phyloP scores from a whole-genome alignment of 371 early-diverging fungal genomes.

The Syncephalastrum racemosum region DNA sequence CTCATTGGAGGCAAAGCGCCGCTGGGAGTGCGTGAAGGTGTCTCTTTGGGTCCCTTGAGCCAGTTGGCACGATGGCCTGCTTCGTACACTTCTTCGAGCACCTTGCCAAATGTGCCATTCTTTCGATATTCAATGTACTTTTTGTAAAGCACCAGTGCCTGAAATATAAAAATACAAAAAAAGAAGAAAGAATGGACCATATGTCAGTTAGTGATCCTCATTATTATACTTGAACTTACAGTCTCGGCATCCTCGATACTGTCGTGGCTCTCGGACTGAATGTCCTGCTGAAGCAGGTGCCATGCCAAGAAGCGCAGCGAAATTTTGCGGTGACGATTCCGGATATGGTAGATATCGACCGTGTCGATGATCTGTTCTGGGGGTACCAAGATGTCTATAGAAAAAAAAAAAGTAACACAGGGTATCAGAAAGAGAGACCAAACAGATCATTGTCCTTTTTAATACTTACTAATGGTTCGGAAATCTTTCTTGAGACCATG shows the following conservation, averaged over 20 bases:
- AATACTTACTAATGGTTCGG: conserved; percentile 76
- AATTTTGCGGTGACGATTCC: conserved; percentile 77
- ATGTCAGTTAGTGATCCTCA: too few species aligned
- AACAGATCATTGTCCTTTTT: neutral
- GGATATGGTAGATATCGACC: conserved; percentile 84
- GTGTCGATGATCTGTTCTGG: conserved; percentile 89
- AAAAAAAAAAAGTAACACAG: neutral
- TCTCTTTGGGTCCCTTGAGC: conserved; percentile 44
- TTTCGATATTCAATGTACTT: conserved; percentile 68
- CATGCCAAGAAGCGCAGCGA: conserved; percentile 91
- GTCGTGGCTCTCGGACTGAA: conserved; percentile 89
- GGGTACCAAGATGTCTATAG: conserved; percentile 81
- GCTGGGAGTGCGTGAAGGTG: conserved; percentile 4
- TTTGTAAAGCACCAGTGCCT: conserved; percentile 82
- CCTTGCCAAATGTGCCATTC: conserved; percentile 67
- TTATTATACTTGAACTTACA: conserved; percentile 34
- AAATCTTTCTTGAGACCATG: conserved; percentile 95
- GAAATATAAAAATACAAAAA: conserved; percentile 4
- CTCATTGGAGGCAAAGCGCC: conserved; percentile 9
- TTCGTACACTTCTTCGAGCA: conserved; percentile 81
- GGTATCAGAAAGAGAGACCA: neutral
- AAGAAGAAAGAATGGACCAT: neutral
- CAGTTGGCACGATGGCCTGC: conserved; percentile 73
- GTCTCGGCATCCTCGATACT: conserved; percentile 92
- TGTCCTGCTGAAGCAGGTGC: conserved; percentile 81